Conservation (phyloP, 768 basidiomycete species). For the Xerocomellus intermedius region DNA sequence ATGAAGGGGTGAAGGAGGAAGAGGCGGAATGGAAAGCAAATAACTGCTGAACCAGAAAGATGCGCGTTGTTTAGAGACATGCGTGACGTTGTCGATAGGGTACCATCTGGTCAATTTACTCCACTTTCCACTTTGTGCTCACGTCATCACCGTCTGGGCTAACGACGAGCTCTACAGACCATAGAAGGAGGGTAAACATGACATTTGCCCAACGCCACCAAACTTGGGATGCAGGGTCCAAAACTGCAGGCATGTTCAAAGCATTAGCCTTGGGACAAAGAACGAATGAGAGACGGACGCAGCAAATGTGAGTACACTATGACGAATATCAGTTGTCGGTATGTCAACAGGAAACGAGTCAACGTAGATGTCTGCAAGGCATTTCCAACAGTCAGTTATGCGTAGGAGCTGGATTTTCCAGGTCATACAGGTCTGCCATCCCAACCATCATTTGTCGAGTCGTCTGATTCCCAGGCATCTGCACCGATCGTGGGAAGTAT, state of each 20-base stretch:
- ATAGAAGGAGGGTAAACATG: conserved; percentile 79
- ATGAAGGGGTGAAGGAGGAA: conserved; percentile 63
- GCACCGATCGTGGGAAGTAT: conserved; percentile 84
- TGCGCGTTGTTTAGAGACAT: conserved; percentile 1
- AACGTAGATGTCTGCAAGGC: conserved; percentile 65
- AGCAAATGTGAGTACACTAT: conserved; percentile 87
- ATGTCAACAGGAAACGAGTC: conserved; percentile 73
- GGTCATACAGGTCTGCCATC: conserved; percentile 64
- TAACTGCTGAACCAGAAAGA: conserved; percentile 21
- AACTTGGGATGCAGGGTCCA: conserved; percentile 87
- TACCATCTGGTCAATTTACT: conserved; percentile 31
- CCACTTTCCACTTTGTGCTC: conserved; percentile 77
- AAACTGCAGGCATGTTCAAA: conserved; percentile 44
- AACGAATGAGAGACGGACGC: conserved; percentile 45
- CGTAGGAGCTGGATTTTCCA: not conserved
- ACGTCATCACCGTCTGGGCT: conserved; percentile 70
- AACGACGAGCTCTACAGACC: conserved; percentile 80
- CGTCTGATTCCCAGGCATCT: conserved; percentile 73
- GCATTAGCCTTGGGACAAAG: not conserved
- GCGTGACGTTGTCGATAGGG: conserved; percentile 5
- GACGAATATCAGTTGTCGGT: conserved; percentile 80
- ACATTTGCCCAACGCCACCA: conserved; percentile 95
- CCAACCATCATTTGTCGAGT: conserved; percentile 60
- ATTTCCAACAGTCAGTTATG: conserved; percentile 10
- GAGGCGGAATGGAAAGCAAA: conserved; percentile 74